Base-by-base conservation (phyloP, 192 early-diverging fungal species). In the Dissophora globulifera region DNA sequence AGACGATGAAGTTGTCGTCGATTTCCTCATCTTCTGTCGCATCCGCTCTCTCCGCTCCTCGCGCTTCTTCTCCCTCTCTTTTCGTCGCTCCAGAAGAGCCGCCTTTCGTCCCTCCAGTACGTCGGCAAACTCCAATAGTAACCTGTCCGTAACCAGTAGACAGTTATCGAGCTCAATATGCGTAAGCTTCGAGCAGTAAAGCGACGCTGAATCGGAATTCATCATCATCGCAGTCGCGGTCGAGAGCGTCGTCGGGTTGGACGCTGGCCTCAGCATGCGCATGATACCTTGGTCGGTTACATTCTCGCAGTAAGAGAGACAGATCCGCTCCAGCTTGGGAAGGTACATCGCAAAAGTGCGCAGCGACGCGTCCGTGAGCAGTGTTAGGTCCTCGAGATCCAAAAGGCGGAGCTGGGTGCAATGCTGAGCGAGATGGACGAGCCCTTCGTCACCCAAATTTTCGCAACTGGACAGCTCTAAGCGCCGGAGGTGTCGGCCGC, bases 131-230 rank as follows among this genome's bases (percentile, higher is more conserved):
- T 81, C 78, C 4, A 80, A 60, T 13, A 86, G 51, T 2, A 70
- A 43, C 3, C 66, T 27, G 42, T 86, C 84, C 19, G 84, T 86
- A 9, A 86, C 69, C 51, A 69, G 25, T 11, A 57, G 53, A 54
- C 82, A 84, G 11, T 76, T 80, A 51, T 80, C 84, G n/a, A 86
- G 54, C 52, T 83, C 82, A 3, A 86, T 9, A 26, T 83, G 79
- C 7, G 66, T 19, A 20, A 86, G 23, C 9, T 69, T 42, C 16
- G 53, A 31, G 19, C 68, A 66, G 46, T 76, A 83, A 25, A 23
- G 31, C 12, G 64, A 40, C n/a, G 72, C 40, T 0, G 32, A 32
- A 1, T 55, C 47, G 1, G 58, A 11, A 16, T 47, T 27, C 19
- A 71, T 51, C 33, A 62, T 55, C 25, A 43, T 23, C 2, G 58